Base-by-base conservation (phyloP, 495 filamentous ascomycete species). In the Aeminium ludgeri region DNA sequence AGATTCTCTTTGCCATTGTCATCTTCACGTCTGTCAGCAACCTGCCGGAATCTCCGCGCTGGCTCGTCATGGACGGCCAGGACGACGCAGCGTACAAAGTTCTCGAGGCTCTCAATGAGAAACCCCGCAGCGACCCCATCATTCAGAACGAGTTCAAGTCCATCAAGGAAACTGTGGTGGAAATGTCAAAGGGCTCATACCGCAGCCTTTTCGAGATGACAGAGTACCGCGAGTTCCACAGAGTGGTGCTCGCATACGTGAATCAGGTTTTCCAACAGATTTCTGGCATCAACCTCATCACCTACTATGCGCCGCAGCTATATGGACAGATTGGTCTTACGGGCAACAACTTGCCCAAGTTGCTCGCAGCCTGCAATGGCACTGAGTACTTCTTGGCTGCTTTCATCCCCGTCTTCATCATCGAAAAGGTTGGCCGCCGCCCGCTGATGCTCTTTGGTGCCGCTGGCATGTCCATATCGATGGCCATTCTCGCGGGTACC, bases 241-340 rank as follows among this genome's bases (percentile, higher is more conserved):
- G 82, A 10, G 73, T 69, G 0, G 55, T 75, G 18, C 64, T 85
- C 20, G 80, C 70, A 33, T 81, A 82, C 51, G 69, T 81, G 55
- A 83, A 80, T 56, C 80, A 85, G 46, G 69, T 81, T 64, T 82
- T 82, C 60, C 80, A 84, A 50, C 79, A 86, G 49, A 76, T 83
- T 18, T 68, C 62, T 6, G 72, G 74, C 16, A 71, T 73, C 47
- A 74, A 74, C 44, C 55, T 76, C 29, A 72, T 76, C 34, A 69
- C 68, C 13, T 69, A 73, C 41, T 27, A 76, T 47, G 67, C 70
- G 0, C 66, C 73, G 1, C 67, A 65, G 3, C 70, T 79, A 40
- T 74, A 72, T 54, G 55, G 74, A 38, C 60, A 75, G 52, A 68
- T 78, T n/a, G 60, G 65, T 1, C 57, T 78, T 6, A 59, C 58